Percentiles rank a stretch among this genome's conserved stretches.
Conservation (phyloP, 352 stramenopile genomes). For the Phytophthora pistaciae region DNA sequence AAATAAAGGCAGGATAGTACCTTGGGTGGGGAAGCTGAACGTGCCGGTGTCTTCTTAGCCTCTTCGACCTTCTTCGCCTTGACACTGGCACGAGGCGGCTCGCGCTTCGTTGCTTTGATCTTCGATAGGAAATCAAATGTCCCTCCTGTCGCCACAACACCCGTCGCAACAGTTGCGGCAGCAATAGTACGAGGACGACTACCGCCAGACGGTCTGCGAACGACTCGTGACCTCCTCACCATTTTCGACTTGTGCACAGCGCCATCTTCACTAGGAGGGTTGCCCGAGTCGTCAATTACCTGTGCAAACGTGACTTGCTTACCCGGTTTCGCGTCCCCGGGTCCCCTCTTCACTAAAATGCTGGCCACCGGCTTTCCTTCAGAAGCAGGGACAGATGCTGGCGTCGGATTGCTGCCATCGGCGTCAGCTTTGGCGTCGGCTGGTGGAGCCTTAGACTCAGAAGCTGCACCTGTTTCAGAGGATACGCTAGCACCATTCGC, state of each 20-base stretch:
- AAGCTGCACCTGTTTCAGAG: conserved; percentile 3
- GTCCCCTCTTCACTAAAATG: conserved; percentile 28
- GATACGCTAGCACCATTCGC: conserved; percentile 7
- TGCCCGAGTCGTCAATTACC: conserved; percentile 40
- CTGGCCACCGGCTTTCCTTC: conserved; percentile 27
- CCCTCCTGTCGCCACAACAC: conserved; percentile 76
- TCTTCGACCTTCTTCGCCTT: conserved; percentile 30
- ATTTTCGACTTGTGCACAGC: conserved; percentile 34
- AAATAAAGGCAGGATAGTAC: conserved; percentile 14
- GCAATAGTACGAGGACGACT: conserved; percentile 27
- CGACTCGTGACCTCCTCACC: conserved; percentile 44
- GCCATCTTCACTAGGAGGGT: conserved; percentile 31
- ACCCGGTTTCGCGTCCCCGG: conserved; percentile 26
- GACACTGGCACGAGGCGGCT: conserved; percentile 12
- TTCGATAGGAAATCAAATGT: conserved; percentile 91
- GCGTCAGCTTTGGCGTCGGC: conserved; percentile 10
- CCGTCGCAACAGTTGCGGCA: conserved; percentile 54
- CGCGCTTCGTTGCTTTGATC: conserved; percentile 56
- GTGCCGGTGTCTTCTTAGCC: conserved; percentile 29
- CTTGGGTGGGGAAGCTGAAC: conserved; percentile 31
- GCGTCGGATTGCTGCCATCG: conserved; percentile 13
- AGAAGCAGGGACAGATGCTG: conserved; percentile 7
- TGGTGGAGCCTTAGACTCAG: neutral
- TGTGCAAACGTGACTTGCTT: conserved; percentile 77
- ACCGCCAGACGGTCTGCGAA: conserved; percentile 32